These are phyloP conservation scores for Aspergillus diversus DNA, from an alignment of 495 filamentous ascomycete genomes.

Conservation along the genomic window DNA sequence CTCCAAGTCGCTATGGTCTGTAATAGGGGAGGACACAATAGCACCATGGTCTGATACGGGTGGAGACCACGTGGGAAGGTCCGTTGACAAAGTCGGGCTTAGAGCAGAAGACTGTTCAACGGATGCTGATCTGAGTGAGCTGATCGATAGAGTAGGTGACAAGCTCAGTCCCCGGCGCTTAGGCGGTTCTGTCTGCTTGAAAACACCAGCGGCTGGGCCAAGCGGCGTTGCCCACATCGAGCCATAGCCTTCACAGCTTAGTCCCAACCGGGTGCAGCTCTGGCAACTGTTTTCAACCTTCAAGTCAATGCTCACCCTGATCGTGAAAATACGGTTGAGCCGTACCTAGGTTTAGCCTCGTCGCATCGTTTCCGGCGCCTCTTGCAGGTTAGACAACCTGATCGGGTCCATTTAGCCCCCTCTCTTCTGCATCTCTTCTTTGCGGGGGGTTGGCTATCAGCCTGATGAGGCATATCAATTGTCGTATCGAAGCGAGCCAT, in stretches of 20 bases:
- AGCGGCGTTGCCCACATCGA: conserved; percentile 49
- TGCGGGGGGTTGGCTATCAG: conserved; percentile 8
- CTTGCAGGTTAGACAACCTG: conserved; percentile 50
- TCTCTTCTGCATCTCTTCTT: conserved; percentile 37
- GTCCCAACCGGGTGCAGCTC: conserved; percentile 44
- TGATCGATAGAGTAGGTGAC: conserved; percentile 29
- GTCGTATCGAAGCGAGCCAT: conserved; percentile 12
- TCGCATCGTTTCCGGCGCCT: conserved; percentile 50
- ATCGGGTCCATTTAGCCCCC: conserved; percentile 48
- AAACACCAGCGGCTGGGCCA: conserved; percentile 38
- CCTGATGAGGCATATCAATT: conserved; percentile 1
- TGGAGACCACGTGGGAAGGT: conserved; percentile 5
- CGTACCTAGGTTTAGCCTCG: conserved; percentile 47
- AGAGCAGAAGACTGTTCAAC: conserved; percentile 21
- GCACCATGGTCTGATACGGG: conserved; percentile 6
- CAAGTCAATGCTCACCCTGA: background rate
- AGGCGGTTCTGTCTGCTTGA: conserved; percentile 27
- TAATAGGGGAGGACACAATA: conserved; percentile 5
- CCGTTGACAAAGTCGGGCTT: conserved; percentile 6
- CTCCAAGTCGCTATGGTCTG: conserved; percentile 1
- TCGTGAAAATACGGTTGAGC: background rate
- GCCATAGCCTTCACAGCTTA: conserved; percentile 47
- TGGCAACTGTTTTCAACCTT: conserved; percentile 36
- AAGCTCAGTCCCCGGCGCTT: conserved; percentile 35
- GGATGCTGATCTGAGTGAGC: conserved; percentile 22